These are phyloP conservation scores for Phlebiopsis flavidoalba DNA, from an alignment of 768 basidiomycete genomes.

Conservation along the genomic window DNA sequence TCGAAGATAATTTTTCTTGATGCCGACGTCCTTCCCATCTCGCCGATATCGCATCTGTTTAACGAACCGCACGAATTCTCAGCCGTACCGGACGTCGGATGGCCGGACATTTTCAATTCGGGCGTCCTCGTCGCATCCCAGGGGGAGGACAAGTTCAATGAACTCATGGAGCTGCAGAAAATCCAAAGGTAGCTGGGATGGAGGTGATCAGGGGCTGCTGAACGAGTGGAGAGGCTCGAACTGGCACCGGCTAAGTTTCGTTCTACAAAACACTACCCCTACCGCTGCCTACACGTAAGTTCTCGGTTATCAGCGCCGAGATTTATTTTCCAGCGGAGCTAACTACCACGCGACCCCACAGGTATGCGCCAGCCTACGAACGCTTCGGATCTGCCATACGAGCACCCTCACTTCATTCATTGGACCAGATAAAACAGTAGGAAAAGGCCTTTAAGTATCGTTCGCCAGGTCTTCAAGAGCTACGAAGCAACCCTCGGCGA, in stretches of 20 bases:
- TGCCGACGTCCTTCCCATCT: conserved; percentile 84
- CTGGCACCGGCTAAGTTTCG: conserved; percentile 96
- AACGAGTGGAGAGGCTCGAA: conserved; percentile 88
- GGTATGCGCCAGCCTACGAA: conserved; percentile 95
- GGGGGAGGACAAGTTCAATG: conserved; percentile 74
- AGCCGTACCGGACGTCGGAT: conserved; percentile 94
- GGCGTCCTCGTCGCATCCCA: conserved; percentile 89
- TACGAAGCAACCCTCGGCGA: conserved; percentile 26
- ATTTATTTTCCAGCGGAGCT: conserved; percentile 14
- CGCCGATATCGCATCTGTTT: conserved; percentile 92
- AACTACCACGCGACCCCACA: conserved; percentile 31
- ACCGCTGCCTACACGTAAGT: conserved; percentile 94
- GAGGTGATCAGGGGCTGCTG: conserved; percentile 96
- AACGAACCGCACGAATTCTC: conserved; percentile 76
- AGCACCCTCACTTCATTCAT: conserved; percentile 90
- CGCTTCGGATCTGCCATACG: conserved; percentile 86
- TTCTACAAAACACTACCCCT: conserved; percentile 97
- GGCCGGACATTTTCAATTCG: conserved; percentile 99
- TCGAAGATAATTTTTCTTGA: conserved; percentile 87
- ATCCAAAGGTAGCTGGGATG: conserved; percentile 90
- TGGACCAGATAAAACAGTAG: conserved; percentile 96
- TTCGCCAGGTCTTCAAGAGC: conserved; percentile 44
- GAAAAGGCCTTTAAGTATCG: conserved; percentile 65
- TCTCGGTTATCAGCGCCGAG: not conserved
- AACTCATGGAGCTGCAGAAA: conserved; percentile 65